Base-by-base conservation (phyloP, 2,329 filamentous ascomycete genomes). In the Metarhizium rileyi region DNA sequence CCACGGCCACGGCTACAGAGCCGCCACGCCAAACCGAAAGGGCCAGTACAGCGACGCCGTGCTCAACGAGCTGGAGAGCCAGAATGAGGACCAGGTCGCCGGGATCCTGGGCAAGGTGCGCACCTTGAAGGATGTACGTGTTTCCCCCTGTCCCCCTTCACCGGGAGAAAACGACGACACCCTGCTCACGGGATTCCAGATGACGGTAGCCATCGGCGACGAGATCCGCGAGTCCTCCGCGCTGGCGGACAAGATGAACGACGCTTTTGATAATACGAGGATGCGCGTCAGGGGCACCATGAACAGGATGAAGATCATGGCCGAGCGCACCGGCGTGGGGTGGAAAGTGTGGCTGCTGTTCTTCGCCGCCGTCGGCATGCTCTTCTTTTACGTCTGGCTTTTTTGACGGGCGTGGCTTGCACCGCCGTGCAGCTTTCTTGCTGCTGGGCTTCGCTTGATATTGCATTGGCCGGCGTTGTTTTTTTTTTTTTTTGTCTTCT, bases 281-380 rank as follows among this genome's bases (percentile, higher is more conserved):
- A 70, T 90, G 47, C 80, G 87, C 55, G 73, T 98, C 54, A 80
- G 84, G 42, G 90, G 91, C 48, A 97, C 94, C 18, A 97, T 98
- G 93, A 95, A 89, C 65, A 77, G 90, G 52, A 98, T 98, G 93
- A 70, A 97, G 56, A 65, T 91, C 48, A 98, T 98, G 93, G 93
- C 93, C 4, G 81, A 97, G 71, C 78, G 83, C 60, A 95, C 90
- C 2, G 93, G 93, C n/a, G 84, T 98, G 9, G 85, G 90, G 61
- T 98, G 93, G 93, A 91, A 81, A 69, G 86, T 90, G 50, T 98
- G 93, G 93, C 66, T 96, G 47, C 76, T 74, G 41, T 98, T 98
- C 70, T 95, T 98, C 65, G 76, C 81, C 5, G 86, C 83, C 33
- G 87, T 97, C 18, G 80, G 85, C 54, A 64, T 91, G 49, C 66